Percentiles rank a stretch among this genome's conserved stretches.
Conservation (phyloP, 108 stramenopile genomes). For the Nitzschia sp. region DNA sequence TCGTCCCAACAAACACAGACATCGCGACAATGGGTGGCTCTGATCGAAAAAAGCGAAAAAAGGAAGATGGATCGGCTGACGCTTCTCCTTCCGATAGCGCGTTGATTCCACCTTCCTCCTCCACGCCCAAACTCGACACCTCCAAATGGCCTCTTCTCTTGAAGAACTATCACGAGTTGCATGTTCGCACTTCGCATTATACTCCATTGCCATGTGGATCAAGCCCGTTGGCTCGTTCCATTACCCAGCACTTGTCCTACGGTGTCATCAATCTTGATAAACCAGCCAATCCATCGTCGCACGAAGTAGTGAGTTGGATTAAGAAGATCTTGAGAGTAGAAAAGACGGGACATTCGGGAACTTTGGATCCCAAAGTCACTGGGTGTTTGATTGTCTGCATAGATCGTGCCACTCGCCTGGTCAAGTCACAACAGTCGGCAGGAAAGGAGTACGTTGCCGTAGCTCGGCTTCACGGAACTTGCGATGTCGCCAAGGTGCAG, state of each 20-base stretch:
- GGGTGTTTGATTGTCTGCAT: slow-evolving; percentile 99
- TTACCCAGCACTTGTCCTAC: slow-evolving; percentile 92
- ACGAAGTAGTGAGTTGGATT: slow-evolving; percentile 99
- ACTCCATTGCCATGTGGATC: slow-evolving; percentile 97
- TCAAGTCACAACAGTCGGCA: slow-evolving; percentile 98
- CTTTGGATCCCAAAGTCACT: slow-evolving; percentile 99
- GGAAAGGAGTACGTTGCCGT: slow-evolving; percentile 99
- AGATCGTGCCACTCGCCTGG: slow-evolving; percentile 98
- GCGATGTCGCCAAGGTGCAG: slow-evolving; percentile 86
- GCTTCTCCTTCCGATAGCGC: slow-evolving; percentile 15
- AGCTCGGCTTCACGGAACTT: slow-evolving; percentile 94
- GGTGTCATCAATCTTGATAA: slow-evolving; percentile 99
- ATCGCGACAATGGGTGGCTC: slow-evolving; percentile 29
- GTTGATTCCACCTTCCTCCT: slow-evolving; percentile 81
- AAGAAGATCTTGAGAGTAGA: slow-evolving; percentile 99
- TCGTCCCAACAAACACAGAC: too few species aligned
- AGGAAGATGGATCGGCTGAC: slow-evolving; percentile 53
- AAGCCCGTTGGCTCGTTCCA: slow-evolving; percentile 91
- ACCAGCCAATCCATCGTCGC: slow-evolving; percentile 97
- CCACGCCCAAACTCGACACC: slow-evolving; percentile 91
- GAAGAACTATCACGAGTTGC: slow-evolving; percentile 95
- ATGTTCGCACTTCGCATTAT: slow-evolving; percentile 98
- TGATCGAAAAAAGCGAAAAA: slow-evolving; percentile 73
- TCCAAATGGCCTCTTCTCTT: slow-evolving; percentile 98
- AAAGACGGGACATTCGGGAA: slow-evolving; percentile 99